Evolutionary conservation across 768 basidiomycete genomes (phyloP).

Genomic region (Asterophora lycoperdoides): DNA sequence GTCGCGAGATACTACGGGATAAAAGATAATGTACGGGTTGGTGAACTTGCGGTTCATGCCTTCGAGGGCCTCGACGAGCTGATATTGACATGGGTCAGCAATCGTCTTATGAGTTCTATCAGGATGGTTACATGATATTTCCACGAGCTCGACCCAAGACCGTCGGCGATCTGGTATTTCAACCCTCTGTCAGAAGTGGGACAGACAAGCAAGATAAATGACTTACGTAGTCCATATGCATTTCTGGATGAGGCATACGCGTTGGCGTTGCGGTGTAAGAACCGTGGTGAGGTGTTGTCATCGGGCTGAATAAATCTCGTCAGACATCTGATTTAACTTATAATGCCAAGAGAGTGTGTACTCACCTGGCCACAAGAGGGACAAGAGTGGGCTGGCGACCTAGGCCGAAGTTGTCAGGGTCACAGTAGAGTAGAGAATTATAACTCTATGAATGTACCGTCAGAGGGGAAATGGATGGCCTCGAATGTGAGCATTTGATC

Average conservation of each 20-base stretch:
- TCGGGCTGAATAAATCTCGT: constrained; percentile 29
- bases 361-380: constrained; percentile 68
- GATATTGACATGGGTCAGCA: constrained; percentile 1
- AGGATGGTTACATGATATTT: constrained; percentile 52
- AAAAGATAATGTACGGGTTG: constrained; percentile 79
- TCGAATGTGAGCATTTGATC: constrained; percentile 61
- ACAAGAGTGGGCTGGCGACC: constrained; percentile 72
- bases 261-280: constrained; percentile 43
- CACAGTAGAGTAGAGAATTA: neutral
- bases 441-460: constrained; percentile 35
- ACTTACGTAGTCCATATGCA: constrained; percentile 75
- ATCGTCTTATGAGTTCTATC: neutral
- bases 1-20: constrained; percentile 70
- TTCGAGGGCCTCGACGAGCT: constrained; percentile 74
- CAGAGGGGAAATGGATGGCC: constrained; percentile 74
- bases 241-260: constrained; percentile 78
- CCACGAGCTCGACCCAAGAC: constrained; percentile 64
- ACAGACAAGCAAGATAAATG: constrained; percentile 1
- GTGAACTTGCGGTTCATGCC: constrained; percentile 77
- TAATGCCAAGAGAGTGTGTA: constrained; percentile 10
- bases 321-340: constrained; percentile 3
- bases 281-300: constrained; percentile 40
- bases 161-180: constrained; percentile 57
- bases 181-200: neutral
- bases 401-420: constrained; percentile 15